A percentile compares a stretch with the other conserved stretches of the same genome.
Evolutionary conservation across 495 filamentous ascomycete genomes (phyloP).

Genomic region (Penicillium cataractarum): DNA sequence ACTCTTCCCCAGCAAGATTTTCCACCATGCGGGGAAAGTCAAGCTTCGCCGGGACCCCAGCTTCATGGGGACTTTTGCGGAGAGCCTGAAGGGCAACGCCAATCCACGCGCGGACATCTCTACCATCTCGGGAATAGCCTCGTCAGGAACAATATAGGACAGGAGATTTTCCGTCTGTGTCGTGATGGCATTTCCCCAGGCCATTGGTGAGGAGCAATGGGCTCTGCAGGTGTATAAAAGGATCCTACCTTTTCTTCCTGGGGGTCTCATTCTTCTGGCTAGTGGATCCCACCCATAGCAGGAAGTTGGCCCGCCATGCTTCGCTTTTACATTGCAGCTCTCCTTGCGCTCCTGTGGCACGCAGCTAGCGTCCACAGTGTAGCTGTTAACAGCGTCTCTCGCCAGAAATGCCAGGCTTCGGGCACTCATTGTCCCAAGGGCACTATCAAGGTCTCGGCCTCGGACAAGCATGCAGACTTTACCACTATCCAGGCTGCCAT

Average conservation of each 20-base stretch:
- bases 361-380: conserved; percentile 1
- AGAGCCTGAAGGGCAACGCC: conserved; percentile 10
- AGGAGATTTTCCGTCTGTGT: conserved; percentile 23
- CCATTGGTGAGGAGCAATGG: conserved; percentile 1
- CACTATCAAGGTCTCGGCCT: conserved; percentile 51
- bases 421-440: conserved; percentile 48
- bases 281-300: neutral
- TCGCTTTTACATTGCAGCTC: conserved; percentile 8
- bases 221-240: conserved; percentile 11
- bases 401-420: conserved; percentile 23
- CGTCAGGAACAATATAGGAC: conserved; percentile 1
- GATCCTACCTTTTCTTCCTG: neutral
- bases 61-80: conserved; percentile 17
- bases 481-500: conserved; percentile 56
- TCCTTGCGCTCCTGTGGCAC: conserved; percentile 18
- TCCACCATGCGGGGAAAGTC: conserved; percentile 23
- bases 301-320: conserved; percentile 11
- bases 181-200: neutral
- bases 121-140: conserved; percentile 8
- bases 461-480: conserved; percentile 43
- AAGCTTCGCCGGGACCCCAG: conserved; percentile 24
- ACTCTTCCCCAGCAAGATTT: conserved; percentile 21
- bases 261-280: neutral
- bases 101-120: conserved; percentile 1
- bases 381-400: conserved; percentile 8